These are phyloP conservation scores for Cercospora sp. DNA, from an alignment of 2,329 filamentous ascomycete species.

Conservation along the genomic window DNA sequence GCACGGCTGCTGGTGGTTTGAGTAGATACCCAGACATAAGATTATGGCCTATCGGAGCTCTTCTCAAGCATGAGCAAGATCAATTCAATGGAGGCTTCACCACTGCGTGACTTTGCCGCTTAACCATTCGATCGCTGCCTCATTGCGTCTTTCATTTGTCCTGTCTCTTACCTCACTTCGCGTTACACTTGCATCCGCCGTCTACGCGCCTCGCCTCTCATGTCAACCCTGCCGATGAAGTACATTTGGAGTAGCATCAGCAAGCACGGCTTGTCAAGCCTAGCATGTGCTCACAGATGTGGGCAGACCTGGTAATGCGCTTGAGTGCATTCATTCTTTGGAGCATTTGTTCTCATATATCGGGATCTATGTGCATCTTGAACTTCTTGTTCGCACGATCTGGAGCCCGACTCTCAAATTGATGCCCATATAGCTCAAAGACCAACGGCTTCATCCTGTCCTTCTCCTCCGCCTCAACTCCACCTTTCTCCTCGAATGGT, in stretches of 20 bases:
- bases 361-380: conserved; percentile 76
- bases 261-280: no score
- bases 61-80: conserved; percentile 40
- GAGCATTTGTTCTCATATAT: conserved; percentile 57
- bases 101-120: conserved; percentile 36
- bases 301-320: neutral
- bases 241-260: no score
- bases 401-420: conserved; percentile 78
- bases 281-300: neutral
- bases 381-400: conserved; percentile 91
- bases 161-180: no score
- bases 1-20: conserved; percentile 29
- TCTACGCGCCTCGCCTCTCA: neutral
- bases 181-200: no score
- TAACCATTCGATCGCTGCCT: conserved; percentile 42
- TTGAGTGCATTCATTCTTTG: neutral
- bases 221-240: no score
- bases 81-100: conserved; percentile 41
- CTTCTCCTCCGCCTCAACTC: conserved; percentile 26
- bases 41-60: conserved; percentile 43
- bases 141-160: conserved; percentile 23
- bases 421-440: conserved; percentile 85
- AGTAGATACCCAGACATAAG: conserved; percentile 33
- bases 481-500: conserved; percentile 45
- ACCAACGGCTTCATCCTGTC: conserved; percentile 55